Base-by-base conservation (phyloP, 176 grass and related monocot genomes). In the Calamus simplicifolius region DNA sequence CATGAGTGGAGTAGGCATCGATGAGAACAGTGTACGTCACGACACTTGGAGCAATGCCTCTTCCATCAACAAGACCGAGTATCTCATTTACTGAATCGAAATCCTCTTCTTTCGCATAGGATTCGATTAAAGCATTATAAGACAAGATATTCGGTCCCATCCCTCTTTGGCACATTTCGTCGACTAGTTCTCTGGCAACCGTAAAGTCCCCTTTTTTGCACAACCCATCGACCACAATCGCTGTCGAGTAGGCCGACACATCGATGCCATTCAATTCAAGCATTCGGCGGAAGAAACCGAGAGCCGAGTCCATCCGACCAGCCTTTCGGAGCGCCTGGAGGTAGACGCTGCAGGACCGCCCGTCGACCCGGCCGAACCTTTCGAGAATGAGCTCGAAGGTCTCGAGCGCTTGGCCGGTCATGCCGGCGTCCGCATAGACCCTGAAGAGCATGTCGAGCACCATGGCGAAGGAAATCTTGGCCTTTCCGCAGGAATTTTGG, bases 371-470 rank as follows among this genome's bases (percentile, higher is more conserved):
- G 59, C 93, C 93, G 79, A 97, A 73, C 49, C 75, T 71, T 50
- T 72, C 48, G n/a, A 85, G 25, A 69, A 73, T 73, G 53, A 66
- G 17, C 28, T 85, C 84, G 17, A 91, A 68, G 7, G 77, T 71
- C 69, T 97, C 75, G 7, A 76, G 66, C 4, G 87, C 87, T 1
- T 79, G 68, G 2, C 21, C 6, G 1, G 78, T 61, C 16, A 57
- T 17, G 0, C 87, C 87, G 0, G 51, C 49, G 48, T 88, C 87
- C 4, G 87, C 70, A 64, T 91, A 91, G 13, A 83, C 84, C 59
- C 87, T 72, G 81, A 97, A 78, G 61, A 91, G 72, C 92, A 97
- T 88, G 75, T 91, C 87, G 64, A 91, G 75, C 56, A 85, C 82
- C 0, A 57, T 31, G 0, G 75, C 52, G 19, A 67, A 52, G 66